phyloP scores from a whole-genome alignment of 2,329 filamentous ascomycete species.

The Albophoma yamanashiensis region DNA sequence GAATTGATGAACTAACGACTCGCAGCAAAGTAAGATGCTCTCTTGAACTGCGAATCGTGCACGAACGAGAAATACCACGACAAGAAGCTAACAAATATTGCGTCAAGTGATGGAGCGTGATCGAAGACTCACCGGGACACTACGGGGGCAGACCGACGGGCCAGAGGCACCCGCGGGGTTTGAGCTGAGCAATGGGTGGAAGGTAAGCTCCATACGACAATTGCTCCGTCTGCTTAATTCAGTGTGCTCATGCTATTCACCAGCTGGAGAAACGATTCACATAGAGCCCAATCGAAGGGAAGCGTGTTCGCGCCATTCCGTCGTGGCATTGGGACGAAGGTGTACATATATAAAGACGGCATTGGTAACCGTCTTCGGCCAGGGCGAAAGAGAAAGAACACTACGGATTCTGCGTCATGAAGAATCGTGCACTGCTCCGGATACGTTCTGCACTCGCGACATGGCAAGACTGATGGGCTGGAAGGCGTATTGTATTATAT shows the following conservation, averaged over 20 bases:
- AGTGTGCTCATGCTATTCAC: background rate
- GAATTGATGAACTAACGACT: slow-evolving; percentile 15
- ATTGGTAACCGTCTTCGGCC: background rate
- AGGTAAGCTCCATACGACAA: slow-evolving; percentile 26
- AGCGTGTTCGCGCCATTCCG: background rate
- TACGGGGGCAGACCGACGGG: slow-evolving; percentile 48
- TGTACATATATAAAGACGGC: slow-evolving; percentile 7
- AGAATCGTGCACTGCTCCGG: background rate
- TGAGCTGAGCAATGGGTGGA: slow-evolving; percentile 55
- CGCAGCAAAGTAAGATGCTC: slow-evolving; percentile 41
- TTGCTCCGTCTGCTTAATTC: background rate
- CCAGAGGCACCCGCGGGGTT: slow-evolving; percentile 46
- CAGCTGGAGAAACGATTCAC: slow-evolving; percentile 44
- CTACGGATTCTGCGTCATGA: background rate
- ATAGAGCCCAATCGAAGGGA: slow-evolving; percentile 15
- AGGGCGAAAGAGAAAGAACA: background rate
- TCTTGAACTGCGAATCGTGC: background rate
- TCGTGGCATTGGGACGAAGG: slow-evolving; percentile 3
- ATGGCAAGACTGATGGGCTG: background rate
- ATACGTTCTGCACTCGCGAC: background rate
- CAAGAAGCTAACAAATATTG: slow-evolving; percentile 1
- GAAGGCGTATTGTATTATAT: slow-evolving; percentile 25
- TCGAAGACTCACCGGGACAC: slow-evolving; percentile 45
- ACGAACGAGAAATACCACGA: background rate
- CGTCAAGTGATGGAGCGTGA: slow-evolving; percentile 54